phyloP scores from a whole-genome alignment of 2,329 filamentous ascomycete genomes.

The Aspergillus alliaceus region DNA sequence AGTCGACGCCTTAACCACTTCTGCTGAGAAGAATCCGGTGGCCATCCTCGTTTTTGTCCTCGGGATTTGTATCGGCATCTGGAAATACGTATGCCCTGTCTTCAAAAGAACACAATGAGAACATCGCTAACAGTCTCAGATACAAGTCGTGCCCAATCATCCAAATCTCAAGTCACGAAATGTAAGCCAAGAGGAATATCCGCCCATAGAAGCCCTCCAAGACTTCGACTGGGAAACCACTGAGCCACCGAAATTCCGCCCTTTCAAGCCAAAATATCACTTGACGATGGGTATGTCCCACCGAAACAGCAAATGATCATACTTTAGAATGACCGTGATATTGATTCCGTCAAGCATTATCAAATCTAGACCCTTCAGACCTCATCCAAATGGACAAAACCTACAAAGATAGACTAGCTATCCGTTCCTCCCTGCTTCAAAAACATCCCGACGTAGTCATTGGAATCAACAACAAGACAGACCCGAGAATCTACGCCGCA shows the following conservation, averaged over 20 bases:
- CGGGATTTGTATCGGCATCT: background rate
- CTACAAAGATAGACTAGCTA: conserved; percentile 52
- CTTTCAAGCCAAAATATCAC: conserved; percentile 4
- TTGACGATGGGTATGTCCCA: conserved; percentile 50
- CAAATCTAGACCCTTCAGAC: conserved; percentile 49
- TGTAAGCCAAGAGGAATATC: conserved; percentile 18
- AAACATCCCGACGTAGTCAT: conserved; percentile 44
- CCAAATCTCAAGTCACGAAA: background rate
- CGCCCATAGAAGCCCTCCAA: conserved; percentile 41
- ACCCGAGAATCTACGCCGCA: conserved; percentile 46
- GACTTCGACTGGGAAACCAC: conserved; percentile 54
- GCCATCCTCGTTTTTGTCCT: background rate
- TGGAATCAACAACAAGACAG: conserved; percentile 38
- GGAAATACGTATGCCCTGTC: background rate
- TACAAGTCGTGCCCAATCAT: background rate
- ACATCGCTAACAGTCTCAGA: background rate
- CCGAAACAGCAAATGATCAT: conserved; percentile 4
- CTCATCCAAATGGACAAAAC: conserved; percentile 61
- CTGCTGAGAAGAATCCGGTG: background rate
- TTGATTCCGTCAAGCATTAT: background rate
- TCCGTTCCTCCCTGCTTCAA: conserved; percentile 50
- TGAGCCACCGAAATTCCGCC: conserved; percentile 43
- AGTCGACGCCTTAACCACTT: background rate
- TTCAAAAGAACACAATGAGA: background rate
- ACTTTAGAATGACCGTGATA: background rate